Base-by-base conservation (phyloP, 164 flowering plant genomes). In the Protea cynaroides region DNA sequence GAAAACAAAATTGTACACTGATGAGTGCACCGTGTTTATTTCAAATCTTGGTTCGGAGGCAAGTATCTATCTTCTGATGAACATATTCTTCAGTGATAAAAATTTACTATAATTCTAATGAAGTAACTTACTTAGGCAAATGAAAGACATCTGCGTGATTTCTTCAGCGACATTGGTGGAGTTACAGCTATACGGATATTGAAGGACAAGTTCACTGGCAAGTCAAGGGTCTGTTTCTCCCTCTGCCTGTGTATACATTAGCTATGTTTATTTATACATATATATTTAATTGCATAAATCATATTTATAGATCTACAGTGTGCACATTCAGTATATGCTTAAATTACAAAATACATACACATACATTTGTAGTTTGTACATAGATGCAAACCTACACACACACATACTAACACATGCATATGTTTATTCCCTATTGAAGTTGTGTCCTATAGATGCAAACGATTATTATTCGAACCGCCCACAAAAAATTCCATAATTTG, bases 101-200 rank as follows among this genome's bases (percentile, higher is more conserved):
- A 65, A n/a, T 61, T 62, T 61, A 29, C 34, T 29, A 22, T 37
- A 19, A 44, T 59, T 36, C 18, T 65, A 23, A 63, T 59, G 17
- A 9, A 17, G 52, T 24, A 65, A 43, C 59, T 67, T 70, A 18
- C 64, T 60, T 87, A 92, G 99, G 86, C 85, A 64, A 89, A 71
- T 4, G 65, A 78, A 62, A 84, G 82, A 54, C 73, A 92, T 67
- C 58, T 95, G 25, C 85, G 64, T 0, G 63, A 72, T 23, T 92
- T 95, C 81, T 95, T 95, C 72, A 69, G 82, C 71, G 99, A 92
- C 66, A 80, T 76, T 75, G 97, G 97, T 69, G 99, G 97, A 43
- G 94, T 95, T 7, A 76, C 68, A 44, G 92, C 82, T 43, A 77
- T 95, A 57, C 89, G 97, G 37, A 69, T 95, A 51, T 63, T 92